These are phyloP conservation scores for Polysphondylium violaceum DNA, from an alignment of 78 protist genomes.

Conservation along the genomic window DNA sequence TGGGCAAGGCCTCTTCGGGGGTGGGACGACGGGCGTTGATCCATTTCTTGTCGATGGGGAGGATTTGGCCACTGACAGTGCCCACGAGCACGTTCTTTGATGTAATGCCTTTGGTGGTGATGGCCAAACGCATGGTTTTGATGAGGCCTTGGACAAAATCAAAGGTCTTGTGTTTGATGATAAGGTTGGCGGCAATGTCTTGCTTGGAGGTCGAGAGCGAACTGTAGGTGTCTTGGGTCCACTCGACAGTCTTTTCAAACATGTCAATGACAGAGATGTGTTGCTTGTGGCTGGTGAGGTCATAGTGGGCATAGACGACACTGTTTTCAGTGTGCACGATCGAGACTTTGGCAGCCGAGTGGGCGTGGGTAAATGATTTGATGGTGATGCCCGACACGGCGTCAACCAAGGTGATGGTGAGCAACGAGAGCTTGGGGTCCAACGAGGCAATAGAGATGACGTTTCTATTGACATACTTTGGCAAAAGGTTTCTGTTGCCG, in stretches of 20 bases:
- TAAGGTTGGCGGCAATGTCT: background rate
- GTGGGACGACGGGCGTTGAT: slow-evolving; percentile 45
- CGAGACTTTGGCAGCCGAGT: slow-evolving; percentile 19
- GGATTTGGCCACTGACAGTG: slow-evolving; percentile 18
- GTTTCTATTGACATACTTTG: slow-evolving; percentile 67
- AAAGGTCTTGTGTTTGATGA: slow-evolving; percentile 45
- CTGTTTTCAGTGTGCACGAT: slow-evolving; percentile 59
- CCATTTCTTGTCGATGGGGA: slow-evolving; percentile 68
- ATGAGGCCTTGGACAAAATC: slow-evolving; percentile 10
- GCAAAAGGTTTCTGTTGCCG: slow-evolving; percentile 53
- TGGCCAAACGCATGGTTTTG: slow-evolving; percentile 20
- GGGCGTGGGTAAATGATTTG: slow-evolving; percentile 21
- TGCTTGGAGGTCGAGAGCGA: background rate
- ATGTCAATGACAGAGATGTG: slow-evolving; percentile 36
- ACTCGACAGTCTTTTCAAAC: slow-evolving; percentile 35
- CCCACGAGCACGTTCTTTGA: slow-evolving; percentile 34
- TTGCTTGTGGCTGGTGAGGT: slow-evolving; percentile 18
- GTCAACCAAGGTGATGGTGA: background rate
- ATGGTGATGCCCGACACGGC: slow-evolving; percentile 60
- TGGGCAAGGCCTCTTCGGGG: slow-evolving; percentile 47
- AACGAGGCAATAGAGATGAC: slow-evolving; percentile 13
- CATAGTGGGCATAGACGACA: slow-evolving; percentile 44
- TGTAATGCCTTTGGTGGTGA: slow-evolving; percentile 56
- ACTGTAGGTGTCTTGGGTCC: background rate
- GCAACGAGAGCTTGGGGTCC: background rate